These are phyloP conservation scores for Vitis amurensis DNA, from an alignment of 164 flowering plant species.

Conservation along the genomic window DNA sequence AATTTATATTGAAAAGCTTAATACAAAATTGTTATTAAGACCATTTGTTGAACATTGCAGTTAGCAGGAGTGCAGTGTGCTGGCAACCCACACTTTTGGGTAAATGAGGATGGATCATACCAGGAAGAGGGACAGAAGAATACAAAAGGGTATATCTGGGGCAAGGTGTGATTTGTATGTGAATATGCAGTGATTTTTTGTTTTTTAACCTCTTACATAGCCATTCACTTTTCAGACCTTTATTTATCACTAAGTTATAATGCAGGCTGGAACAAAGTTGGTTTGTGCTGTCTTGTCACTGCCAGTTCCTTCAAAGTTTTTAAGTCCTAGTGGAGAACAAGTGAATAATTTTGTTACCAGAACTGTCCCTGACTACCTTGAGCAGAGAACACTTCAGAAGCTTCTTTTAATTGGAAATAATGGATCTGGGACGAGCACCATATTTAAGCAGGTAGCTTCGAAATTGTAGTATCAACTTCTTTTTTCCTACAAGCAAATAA, in stretches of 20 bases:
- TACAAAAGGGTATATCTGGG: slow-evolving; percentile 89
- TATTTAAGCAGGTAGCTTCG: slow-evolving; percentile 81
- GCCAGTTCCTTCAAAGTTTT: slow-evolving; percentile 75
- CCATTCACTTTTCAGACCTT: neutral
- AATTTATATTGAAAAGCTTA: neutral
- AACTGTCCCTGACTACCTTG: slow-evolving; percentile 60
- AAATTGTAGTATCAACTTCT: neutral
- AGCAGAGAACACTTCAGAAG: slow-evolving; percentile 62
- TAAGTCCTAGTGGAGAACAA: slow-evolving; percentile 49
- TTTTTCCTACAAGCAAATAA: no score
- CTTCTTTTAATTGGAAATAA: slow-evolving; percentile 76
- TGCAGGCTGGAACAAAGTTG: slow-evolving; percentile 80
- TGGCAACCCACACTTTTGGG: slow-evolving; percentile 96
- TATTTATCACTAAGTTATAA: neutral
- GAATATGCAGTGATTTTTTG: neutral
- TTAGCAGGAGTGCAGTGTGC: slow-evolving; percentile 95
- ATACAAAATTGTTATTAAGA: neutral
- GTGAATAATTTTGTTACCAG: slow-evolving; percentile 33
- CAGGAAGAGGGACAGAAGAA: slow-evolving; percentile 96
- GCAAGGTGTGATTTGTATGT: slow-evolving; percentile 57
- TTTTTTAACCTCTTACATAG: neutral
- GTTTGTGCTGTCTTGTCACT: slow-evolving; percentile 79
- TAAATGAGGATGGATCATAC: slow-evolving; percentile 93
- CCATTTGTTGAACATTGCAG: slow-evolving; percentile 43
- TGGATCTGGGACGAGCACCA: slow-evolving; percentile 91